Percentiles rank a stretch among this genome's conserved stretches.
These are phyloP conservation scores for Flaveria ramosissima DNA, from an alignment of 129 eudicot species.

Conservation along the genomic window DNA sequence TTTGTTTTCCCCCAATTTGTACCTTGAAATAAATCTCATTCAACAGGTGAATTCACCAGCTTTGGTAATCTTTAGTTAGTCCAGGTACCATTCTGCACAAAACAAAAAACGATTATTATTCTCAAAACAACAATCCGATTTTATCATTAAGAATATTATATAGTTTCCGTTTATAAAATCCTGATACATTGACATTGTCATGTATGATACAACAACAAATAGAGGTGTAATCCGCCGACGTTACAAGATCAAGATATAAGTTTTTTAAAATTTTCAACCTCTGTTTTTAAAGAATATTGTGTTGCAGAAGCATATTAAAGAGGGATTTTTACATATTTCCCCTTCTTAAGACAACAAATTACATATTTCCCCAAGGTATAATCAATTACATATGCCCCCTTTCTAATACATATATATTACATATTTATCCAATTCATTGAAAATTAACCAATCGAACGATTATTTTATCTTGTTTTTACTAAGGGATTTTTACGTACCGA, in stretches of 20 bases:
- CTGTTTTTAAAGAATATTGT: background rate
- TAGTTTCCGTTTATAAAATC: background rate
- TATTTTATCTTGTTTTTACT: too few species aligned
- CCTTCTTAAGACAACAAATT: too few species aligned
- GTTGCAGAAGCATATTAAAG: background rate
- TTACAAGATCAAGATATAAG: too few species aligned
- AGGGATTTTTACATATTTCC: too few species aligned
- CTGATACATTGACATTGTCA: background rate
- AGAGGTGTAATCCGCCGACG: too few species aligned
- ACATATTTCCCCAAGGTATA: too few species aligned
- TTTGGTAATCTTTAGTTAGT: constrained; percentile 38
- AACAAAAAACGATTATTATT: background rate
- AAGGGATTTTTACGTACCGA: too few species aligned
- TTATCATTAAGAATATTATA: background rate
- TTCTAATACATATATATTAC: too few species aligned
- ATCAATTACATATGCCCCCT: too few species aligned
- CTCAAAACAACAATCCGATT: background rate
- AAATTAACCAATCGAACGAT: too few species aligned
- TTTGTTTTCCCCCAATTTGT: constrained; percentile 33
- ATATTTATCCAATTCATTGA: too few species aligned
- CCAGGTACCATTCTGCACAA: constrained; percentile 46
- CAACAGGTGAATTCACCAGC: constrained; percentile 42
- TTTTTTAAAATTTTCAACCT: background rate
- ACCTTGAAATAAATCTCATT: constrained; percentile 29
- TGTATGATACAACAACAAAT: too few species aligned